These are phyloP conservation scores for Cutaneotrichosporon sp. DNA, from an alignment of 1,284 basidiomycete species.

Conservation along the genomic window DNA sequence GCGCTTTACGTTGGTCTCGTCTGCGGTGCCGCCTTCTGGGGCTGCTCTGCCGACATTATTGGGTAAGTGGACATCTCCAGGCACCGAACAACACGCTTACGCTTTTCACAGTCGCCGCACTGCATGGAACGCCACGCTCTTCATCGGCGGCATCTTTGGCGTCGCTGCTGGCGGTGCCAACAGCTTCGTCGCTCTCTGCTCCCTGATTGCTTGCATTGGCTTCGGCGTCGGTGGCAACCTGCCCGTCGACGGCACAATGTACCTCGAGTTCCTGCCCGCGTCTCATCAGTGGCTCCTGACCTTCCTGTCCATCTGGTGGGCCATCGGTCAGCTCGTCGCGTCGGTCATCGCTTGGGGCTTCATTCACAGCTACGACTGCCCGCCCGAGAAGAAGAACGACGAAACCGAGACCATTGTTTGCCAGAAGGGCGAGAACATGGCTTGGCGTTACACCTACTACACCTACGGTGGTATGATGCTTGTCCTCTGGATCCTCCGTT, in stretches of 20 bases:
- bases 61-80: conserved; percentile 25
- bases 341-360: conserved; percentile 51
- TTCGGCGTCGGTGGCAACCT: conserved; percentile 59
- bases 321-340: conserved; percentile 53
- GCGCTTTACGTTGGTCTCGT: conserved; percentile 59
- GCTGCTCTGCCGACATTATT: conserved; percentile 45
- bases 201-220: conserved; percentile 49
- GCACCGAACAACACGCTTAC: not conserved
- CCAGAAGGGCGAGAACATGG: conserved; percentile 53
- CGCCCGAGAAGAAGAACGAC: not conserved
- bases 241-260: conserved; percentile 58
- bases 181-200: conserved; percentile 50
- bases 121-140: conserved; percentile 59
- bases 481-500: conserved; percentile 40
- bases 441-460: conserved; percentile 61
- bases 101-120: conserved; percentile 51
- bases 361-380: conserved; percentile 14
- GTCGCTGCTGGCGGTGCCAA: conserved; percentile 56
- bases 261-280: conserved; percentile 56
- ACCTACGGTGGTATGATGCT: conserved; percentile 53
- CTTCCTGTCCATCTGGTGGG: conserved; percentile 63
- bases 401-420: conserved; percentile 33
- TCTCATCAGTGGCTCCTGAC: conserved; percentile 61
- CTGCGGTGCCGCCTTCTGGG: conserved; percentile 57
- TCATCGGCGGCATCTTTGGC: conserved; percentile 58